phyloP scores from a whole-genome alignment of 2,329 filamentous ascomycete species.

The Dothistroma septosporum region DNA sequence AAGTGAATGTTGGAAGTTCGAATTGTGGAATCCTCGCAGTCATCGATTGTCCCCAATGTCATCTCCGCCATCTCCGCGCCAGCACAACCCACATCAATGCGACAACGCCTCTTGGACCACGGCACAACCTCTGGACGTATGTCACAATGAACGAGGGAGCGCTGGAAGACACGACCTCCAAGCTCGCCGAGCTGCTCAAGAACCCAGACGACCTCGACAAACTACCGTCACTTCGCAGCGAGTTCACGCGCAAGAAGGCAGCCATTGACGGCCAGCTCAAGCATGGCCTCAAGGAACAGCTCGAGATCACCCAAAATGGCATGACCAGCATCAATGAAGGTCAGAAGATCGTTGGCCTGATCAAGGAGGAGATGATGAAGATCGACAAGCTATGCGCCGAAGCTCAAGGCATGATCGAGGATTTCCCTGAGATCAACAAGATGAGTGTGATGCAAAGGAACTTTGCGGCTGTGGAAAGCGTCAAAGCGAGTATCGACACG shows the following conservation, averaged over 20 bases:
- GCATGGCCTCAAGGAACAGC: conserved; percentile 81
- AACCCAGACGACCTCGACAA: conserved; percentile 98
- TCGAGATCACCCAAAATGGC: conserved; percentile 89
- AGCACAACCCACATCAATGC: neutral
- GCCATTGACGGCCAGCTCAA: conserved; percentile 88
- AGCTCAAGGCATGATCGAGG: conserved; percentile 93
- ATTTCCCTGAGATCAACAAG: conserved; percentile 88
- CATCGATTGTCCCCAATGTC: neutral
- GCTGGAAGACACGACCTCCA: conserved; percentile 41
- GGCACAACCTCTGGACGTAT: neutral
- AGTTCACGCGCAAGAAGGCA: conserved; percentile 90
- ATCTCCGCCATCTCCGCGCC: neutral
- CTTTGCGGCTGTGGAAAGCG: conserved; percentile 87
- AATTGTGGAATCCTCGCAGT: neutral
- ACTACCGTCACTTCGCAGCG: conserved; percentile 80
- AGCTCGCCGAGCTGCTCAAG: conserved; percentile 87
- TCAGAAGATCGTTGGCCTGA: conserved; percentile 83
- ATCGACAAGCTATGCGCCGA: conserved; percentile 97
- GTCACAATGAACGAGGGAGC: conserved; percentile 30
- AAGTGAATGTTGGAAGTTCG: neutral
- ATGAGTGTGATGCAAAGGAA: conserved; percentile 94
- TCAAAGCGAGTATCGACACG: conserved; percentile 84
- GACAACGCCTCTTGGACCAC: conserved; percentile 1
- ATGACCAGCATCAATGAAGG: conserved; percentile 86
- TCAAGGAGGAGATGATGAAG: conserved; percentile 98